Evolutionary conservation across 31 red algal species (phyloP), one percentile per base, ranked within the genome.

Genomic region (Odonthalia washingtoniensis): DNA sequence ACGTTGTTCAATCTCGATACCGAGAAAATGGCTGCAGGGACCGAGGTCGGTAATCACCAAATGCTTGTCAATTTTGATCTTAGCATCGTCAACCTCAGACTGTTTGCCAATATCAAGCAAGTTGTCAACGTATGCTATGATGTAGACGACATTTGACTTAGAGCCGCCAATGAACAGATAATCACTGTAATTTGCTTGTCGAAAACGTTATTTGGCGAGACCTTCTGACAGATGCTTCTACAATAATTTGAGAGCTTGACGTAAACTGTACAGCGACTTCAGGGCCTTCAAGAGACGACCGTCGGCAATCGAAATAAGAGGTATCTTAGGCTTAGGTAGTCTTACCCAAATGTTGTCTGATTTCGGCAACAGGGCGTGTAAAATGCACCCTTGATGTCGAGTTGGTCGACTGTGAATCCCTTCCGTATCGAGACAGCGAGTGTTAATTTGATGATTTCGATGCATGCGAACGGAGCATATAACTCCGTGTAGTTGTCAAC

Each of bases 301-400:
- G 6, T 45, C 46, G 5, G 74, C 74, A 2, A 4, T 31, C 17
- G 3, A 2, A 2, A 77, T 46, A 12, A 16, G 39, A 5, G 37
- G 17, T 1, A 46, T 77, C 3, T 49, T 30, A 3, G 53, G 33
- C 37, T n/a, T n/a, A n/a, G n/a, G n/a, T n/a, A 81, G 32, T 65
- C 31, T 61, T 39, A 65, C 38, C 49, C 78, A 65, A 1, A 81
- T 28, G 1, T 36, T 32, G 5, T 12, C 26, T 5, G 34, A 52
- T 37, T 63, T 32, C 18, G 78, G 12, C 2, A 81, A 34, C 1
- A 2, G 17, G 1, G 78, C 78, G 52, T 81, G 32, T 0, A 76
- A 36, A 72, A 65, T 36, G 45, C 57, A 61, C 67, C 44, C 36
- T 78, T 78, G 2, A 78, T 49, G 57, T 87, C 72, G 21, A 87